Evolutionary conservation across 306 rosid species (phyloP).

Genomic region (Inga oerstediana): DNA sequence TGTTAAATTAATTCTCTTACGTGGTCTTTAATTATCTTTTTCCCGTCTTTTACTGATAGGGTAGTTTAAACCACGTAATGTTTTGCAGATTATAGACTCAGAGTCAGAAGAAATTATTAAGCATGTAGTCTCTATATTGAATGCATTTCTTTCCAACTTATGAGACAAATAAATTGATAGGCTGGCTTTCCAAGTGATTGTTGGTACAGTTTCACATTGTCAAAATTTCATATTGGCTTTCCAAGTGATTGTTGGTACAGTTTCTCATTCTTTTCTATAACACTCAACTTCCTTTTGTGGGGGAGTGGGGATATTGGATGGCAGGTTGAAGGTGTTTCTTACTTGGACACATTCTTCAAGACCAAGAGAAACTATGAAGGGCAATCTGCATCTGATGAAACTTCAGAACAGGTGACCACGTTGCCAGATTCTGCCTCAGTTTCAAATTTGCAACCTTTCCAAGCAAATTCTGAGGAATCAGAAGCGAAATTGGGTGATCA

Average conservation of each 20-base stretch:
- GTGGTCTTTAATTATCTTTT: not conserved
- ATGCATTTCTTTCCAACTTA: constrained; percentile 13
- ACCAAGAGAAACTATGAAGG: constrained; percentile 35
- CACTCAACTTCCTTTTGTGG: constrained; percentile 27
- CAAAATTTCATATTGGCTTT: constrained; percentile 2
- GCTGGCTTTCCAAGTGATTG: constrained; percentile 16
- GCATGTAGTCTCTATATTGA: not conserved
- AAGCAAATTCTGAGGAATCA: constrained; percentile 34
- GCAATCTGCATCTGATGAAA: constrained; percentile 35
- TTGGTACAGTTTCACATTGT: not conserved
- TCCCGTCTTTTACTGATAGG: not conserved
- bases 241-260: constrained; percentile 3
- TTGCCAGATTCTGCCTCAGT: constrained; percentile 34
- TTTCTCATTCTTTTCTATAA: constrained; percentile 28
- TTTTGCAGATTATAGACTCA: not conserved
- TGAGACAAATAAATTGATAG: constrained; percentile 1
- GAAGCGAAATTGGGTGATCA: constrained; percentile 41
- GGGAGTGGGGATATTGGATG: constrained; percentile 36
- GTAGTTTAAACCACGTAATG: constrained; percentile 10
- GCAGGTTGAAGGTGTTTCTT: constrained; percentile 83
- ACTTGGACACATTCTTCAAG: constrained; percentile 49
- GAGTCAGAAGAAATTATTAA: not conserved
- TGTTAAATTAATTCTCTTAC: not conserved
- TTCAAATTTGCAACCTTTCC: constrained; percentile 39
- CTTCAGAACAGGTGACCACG: constrained; percentile 27